Evolutionary conservation across 169 alveolate genomes (phyloP), one percentile per base, ranked within the genome.

Genomic region (Plasmodium falciparum): DNA sequence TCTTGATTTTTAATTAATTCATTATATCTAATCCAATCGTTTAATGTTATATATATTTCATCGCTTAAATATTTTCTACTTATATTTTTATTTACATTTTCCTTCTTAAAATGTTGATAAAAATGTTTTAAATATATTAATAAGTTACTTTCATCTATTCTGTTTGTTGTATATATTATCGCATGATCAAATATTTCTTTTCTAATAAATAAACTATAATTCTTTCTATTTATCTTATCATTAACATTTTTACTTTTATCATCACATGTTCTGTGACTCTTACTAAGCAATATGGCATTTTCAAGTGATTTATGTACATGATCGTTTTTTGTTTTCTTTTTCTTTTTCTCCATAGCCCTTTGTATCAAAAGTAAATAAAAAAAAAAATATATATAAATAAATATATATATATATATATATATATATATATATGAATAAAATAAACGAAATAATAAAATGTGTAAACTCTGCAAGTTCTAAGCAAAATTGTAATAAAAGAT

Each of bases 141-240:
- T 39, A 80, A 67, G 13, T 49, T 49, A 22, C 29, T 24, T 39
- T 80, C 90, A 56, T 67, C 90, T 2, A 80, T 22, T 33, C 67
- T 80, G 58, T 54, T 80, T 3, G 83, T 80, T 0, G 90, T 80
- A 33, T 80, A 80, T 39, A 80, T 69, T 52, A 80, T 56, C 11
- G 90, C 90, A 56, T 80, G 90, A 62, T 80, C 90, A 45, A 80
- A 80, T 12, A 80, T 80, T 69, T 80, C 90, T 56, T 80, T 80
- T 67, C 90, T 66, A 54, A 80, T 67, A 56, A 80, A 80, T 39
- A 80, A 73, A n/a, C 59, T 3, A 17, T 33, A 58, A 33, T 59
- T 33, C 20, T 58, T 33, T 39, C 20, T 17, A 7, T 39, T 33
- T 7, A 7, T 33, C 5, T 39, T n/a, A 7, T 8, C 59, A 13